phyloP scores from a whole-genome alignment of 345 rosid genomes.

The Pseudoturritis turrita region DNA sequence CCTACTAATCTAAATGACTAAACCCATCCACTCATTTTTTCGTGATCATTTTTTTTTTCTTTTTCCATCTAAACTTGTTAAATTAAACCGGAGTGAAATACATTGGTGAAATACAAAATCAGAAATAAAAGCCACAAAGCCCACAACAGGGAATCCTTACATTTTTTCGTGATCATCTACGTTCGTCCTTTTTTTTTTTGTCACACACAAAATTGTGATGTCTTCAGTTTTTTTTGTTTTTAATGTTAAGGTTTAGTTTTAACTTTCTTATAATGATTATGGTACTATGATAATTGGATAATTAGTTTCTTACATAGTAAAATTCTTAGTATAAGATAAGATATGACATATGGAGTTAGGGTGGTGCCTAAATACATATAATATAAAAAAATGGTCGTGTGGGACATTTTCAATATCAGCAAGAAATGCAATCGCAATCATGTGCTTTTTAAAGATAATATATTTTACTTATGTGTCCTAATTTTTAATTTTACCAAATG shows the following conservation, averaged over 20 bases:
- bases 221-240: no score
- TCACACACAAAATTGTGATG: not conserved
- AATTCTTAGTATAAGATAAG: not conserved
- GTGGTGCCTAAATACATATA: not conserved
- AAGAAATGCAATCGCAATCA: not conserved
- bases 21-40: constrained; percentile 23
- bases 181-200: not conserved
- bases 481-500: not conserved
- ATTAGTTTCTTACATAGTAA: not conserved
- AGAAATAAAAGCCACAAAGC: no score
- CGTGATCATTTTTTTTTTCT: no score
- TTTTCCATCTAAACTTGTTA: no score
- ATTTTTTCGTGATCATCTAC: no score
- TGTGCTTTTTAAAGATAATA: not conserved
- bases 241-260: no score
- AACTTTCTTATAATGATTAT: not conserved
- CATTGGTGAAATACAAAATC: no score
- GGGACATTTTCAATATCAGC: not conserved
- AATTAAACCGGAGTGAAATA: no score
- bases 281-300: not conserved
- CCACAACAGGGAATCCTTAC: no score
- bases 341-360: not conserved
- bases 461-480: not conserved
- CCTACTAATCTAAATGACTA: constrained; percentile 25
- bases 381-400: not conserved